Evolutionary conservation across 1,284 basidiomycete genomes (phyloP).

Genomic region (Pseudozyma sp.): DNA sequence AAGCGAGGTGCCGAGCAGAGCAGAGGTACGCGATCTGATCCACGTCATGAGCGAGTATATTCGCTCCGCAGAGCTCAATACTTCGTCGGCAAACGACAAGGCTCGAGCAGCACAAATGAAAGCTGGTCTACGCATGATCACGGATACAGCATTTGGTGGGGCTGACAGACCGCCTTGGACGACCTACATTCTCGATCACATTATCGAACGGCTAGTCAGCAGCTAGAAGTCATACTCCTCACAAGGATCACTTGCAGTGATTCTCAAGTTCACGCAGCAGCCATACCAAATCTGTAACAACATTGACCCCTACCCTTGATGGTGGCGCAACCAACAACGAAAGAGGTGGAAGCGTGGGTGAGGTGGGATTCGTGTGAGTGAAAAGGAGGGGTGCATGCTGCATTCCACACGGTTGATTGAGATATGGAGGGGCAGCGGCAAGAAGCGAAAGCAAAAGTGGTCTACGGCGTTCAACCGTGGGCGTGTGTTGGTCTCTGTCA

Average conservation of each 20-base stretch:
- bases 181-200: conserved; percentile 22
- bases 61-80: background rate
- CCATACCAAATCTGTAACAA: background rate
- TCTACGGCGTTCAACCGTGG: too few species aligned
- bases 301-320: background rate
- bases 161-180: conserved; percentile 23
- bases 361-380: too few species aligned
- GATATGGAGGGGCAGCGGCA: too few species aligned
- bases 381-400: too few species aligned
- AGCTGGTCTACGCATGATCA: conserved; percentile 11
- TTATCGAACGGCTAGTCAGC: conserved; percentile 8
- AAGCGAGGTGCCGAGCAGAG: conserved; percentile 21
- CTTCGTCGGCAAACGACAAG: background rate
- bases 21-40: conserved; percentile 23
- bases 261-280: background rate
- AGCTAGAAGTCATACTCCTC: background rate
- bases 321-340: too few species aligned
- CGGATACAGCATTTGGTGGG: conserved; percentile 30
- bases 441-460: too few species aligned
- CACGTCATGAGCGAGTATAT: conserved; percentile 17
- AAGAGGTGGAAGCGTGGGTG: too few species aligned
- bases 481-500: background rate
- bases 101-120: background rate
- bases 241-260: too few species aligned
- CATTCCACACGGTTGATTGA: too few species aligned